phyloP scores from a whole-genome alignment of 768 basidiomycete species.

The Clitopilus passeckerianus region DNA sequence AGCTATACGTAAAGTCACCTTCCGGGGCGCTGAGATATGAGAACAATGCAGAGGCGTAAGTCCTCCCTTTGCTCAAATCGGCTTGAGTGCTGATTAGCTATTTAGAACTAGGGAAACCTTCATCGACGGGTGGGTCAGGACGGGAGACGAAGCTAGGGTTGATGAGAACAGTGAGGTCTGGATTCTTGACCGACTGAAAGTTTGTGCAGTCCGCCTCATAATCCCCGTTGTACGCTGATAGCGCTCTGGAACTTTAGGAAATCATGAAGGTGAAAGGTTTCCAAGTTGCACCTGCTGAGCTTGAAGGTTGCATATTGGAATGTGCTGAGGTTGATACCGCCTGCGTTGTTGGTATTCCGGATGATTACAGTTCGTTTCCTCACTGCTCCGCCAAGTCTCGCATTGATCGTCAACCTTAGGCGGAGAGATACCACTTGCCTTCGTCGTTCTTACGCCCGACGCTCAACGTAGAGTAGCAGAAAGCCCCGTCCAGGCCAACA shows the following conservation, averaged over 20 bases:
- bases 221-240: background rate
- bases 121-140: constrained; percentile 67
- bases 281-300: constrained; percentile 71
- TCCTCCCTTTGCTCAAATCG: constrained; percentile 4
- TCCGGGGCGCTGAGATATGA: constrained; percentile 52
- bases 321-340: constrained; percentile 56
- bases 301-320: constrained; percentile 60
- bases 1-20: constrained; percentile 51
- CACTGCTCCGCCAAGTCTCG: background rate
- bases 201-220: constrained; percentile 8
- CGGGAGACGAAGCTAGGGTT: constrained; percentile 62
- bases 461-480: constrained; percentile 28
- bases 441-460: constrained; percentile 46
- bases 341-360: constrained; percentile 62
- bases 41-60: constrained; percentile 59
- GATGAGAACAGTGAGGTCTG: constrained; percentile 50
- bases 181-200: constrained; percentile 63
- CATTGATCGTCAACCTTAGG: constrained; percentile 18
- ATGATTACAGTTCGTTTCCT: constrained; percentile 53
- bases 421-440: constrained; percentile 71
- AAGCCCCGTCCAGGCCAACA: constrained; percentile 20
- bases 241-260: constrained; percentile 22
- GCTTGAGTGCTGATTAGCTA: background rate
- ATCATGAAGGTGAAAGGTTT: constrained; percentile 60
- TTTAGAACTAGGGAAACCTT: constrained; percentile 65